Base-by-base conservation (phyloP, 441 rosid species). In the Capsella rubella region DNA sequence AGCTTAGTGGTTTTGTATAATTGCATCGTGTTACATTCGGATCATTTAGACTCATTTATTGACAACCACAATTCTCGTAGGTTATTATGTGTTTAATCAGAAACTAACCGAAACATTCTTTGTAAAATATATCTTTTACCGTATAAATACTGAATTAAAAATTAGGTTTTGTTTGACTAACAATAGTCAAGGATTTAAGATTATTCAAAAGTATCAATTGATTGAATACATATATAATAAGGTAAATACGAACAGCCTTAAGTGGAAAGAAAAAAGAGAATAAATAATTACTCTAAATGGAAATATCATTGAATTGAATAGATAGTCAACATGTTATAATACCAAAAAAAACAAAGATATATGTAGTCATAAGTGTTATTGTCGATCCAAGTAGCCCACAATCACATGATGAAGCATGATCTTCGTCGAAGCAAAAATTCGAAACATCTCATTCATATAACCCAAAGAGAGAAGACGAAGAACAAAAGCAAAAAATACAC, bases 401-500 rank as follows among this genome's bases (percentile, higher is more conserved):
- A n/a, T n/a, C n/a, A n/a, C 53, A 49, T 49, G 53, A 18, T n/a
- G 10, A 8, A 55, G 52, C 52, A 60, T 29, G 53, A 25, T 46
- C 2, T 6, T 71, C 43, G 16, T 70, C 13, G 25, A 70, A 37
- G n/a, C 40, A 71, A 50, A 28, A 37, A 21, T 10, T 35, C 11
- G 15, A 53, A 68, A 43, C 34, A 43, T 69, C 34, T 13, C 56
- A 57, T 18, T 55, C 55, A 56, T 13, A 18, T 56, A 21, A 14
- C 18, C 7, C 2, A 11, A 47, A 37, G 63, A 43, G 8, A 32
- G 8, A 34, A 21, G 25, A 21, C 25, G 25, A 35, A 35, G 10
- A 13, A 53, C 34, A 52, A 47, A 77, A 40, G 5, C 66, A 66
- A 46, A 69, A 21, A 29, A 46, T 60, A 65, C 71, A 73, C 70